phyloP scores from a whole-genome alignment of 2,329 filamentous ascomycete species.

The Aureobasidium zeae region DNA sequence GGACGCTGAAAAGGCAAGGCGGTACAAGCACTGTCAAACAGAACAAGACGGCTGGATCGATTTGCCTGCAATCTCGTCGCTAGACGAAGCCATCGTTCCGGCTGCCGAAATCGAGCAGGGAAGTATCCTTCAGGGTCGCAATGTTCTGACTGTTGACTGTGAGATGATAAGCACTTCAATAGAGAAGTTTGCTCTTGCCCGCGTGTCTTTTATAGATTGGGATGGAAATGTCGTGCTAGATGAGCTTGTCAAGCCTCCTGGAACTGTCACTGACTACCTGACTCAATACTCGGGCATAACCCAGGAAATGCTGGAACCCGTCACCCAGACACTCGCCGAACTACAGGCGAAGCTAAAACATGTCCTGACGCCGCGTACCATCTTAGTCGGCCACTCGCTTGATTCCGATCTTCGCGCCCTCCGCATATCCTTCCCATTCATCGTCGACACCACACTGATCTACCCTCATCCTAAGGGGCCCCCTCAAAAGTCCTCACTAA shows the following conservation, averaged over 20 bases:
- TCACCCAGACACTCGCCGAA: conserved; percentile 75
- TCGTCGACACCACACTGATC: conserved; percentile 83
- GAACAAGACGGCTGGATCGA: conserved; percentile 68
- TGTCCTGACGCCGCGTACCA: conserved; percentile 61
- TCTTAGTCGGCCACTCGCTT: conserved; percentile 71
- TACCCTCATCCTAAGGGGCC: conserved; percentile 86
- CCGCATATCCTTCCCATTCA: conserved; percentile 79
- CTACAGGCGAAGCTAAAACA: conserved; percentile 62
- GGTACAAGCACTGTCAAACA: conserved; percentile 39
- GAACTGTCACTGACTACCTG: conserved; percentile 85
- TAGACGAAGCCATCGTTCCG: conserved; percentile 55
- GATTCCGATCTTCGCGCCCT: conserved; percentile 78
- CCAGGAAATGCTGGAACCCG: conserved; percentile 65
- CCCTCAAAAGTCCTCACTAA: conserved; percentile 81
- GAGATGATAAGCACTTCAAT: conserved; percentile 86
- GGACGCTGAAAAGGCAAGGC: conserved; percentile 40
- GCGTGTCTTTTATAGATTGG: conserved; percentile 82
- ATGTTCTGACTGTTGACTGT: conserved; percentile 78
- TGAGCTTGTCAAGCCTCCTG: conserved; percentile 81
- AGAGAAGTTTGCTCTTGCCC: conserved; percentile 71
- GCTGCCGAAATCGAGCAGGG: conserved; percentile 59
- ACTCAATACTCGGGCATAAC: conserved; percentile 85
- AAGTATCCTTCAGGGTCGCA: conserved; percentile 72
- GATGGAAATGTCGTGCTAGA: conserved; percentile 74
- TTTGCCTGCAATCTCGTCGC: conserved; percentile 52